phyloP scores from a whole-genome alignment of 129 eudicot species.

The Saussurea involucrata region DNA sequence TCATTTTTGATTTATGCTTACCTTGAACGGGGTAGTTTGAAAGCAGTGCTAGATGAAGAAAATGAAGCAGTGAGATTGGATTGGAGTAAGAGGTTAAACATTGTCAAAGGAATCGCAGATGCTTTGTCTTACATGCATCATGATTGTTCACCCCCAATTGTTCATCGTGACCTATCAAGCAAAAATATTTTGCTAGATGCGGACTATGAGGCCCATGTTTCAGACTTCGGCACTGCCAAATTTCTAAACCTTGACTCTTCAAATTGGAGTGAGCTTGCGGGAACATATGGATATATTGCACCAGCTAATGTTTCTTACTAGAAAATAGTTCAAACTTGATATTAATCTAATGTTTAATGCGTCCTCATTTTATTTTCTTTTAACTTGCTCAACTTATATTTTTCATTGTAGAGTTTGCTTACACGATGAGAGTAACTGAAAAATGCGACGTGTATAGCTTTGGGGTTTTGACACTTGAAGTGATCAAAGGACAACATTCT shows the following conservation, averaged over 20 bases:
- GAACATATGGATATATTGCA: conserved; percentile 36
- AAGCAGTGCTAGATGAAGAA: background rate
- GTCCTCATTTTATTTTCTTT: background rate
- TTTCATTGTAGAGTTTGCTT: conserved; percentile 19
- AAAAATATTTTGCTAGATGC: conserved; percentile 29
- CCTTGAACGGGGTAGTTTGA: conserved; percentile 14
- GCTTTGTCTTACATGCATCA: conserved; percentile 45
- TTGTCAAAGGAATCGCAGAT: conserved; percentile 29
- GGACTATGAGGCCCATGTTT: conserved; percentile 24
- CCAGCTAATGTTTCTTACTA: conserved; percentile 17
- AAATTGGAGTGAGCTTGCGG: conserved; percentile 24
- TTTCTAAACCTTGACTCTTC: conserved; percentile 16
- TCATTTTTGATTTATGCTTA: conserved; percentile 21
- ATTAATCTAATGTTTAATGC: background rate
- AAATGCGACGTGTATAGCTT: conserved; percentile 27
- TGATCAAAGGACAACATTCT: conserved; percentile 25
- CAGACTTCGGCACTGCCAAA: conserved; percentile 34
- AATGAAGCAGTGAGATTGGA: background rate
- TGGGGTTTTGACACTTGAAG: conserved; percentile 15
- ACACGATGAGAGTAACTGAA: conserved; percentile 11
- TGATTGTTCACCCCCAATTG: conserved; percentile 31
- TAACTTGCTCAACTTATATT: background rate
- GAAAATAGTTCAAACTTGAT: too few species aligned
- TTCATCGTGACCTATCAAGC: conserved; percentile 40
- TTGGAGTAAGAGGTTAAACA: conserved; percentile 29